Percentiles rank a stretch among this genome's conserved stretches.
phyloP scores from a whole-genome alignment of 768 basidiomycete genomes.

The Russula olivacea region DNA sequence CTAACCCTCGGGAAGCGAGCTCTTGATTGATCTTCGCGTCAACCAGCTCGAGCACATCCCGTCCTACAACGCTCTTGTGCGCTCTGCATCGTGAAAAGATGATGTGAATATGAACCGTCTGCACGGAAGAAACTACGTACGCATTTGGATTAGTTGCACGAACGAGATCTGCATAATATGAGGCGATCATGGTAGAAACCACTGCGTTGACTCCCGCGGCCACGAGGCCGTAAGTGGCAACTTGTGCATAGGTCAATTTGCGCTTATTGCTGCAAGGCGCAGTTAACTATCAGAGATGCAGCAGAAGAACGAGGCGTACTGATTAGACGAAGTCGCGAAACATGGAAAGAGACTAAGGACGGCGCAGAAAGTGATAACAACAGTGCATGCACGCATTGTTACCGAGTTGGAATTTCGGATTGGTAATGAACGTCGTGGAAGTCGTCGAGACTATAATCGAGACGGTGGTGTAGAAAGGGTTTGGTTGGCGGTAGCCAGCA shows the following conservation, averaged over 20 bases:
- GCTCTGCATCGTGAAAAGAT: background rate
- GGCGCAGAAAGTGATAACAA: background rate
- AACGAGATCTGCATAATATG: background rate
- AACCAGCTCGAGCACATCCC: background rate
- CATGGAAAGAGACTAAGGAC: background rate
- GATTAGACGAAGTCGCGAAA: background rate
- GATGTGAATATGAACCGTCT: background rate
- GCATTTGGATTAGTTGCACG: background rate
- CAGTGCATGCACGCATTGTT: background rate
- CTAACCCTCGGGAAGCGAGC: background rate
- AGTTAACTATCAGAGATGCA: background rate
- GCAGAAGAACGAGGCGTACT: background rate
- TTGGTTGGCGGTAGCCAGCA: conserved; percentile 8
- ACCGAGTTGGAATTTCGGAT: background rate
- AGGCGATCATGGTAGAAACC: background rate
- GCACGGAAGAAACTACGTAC: background rate
- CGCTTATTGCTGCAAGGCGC: background rate
- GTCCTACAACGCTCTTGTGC: too few species aligned
- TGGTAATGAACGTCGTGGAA: background rate
- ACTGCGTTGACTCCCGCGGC: background rate
- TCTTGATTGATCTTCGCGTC: background rate
- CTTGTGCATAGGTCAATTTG: background rate
- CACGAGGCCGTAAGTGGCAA: background rate
- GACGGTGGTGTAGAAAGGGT: background rate
- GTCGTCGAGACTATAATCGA: background rate